These are phyloP conservation scores for Aspergillus sp. DNA, from an alignment of 2,329 filamentous ascomycete species.

Conservation along the genomic window DNA sequence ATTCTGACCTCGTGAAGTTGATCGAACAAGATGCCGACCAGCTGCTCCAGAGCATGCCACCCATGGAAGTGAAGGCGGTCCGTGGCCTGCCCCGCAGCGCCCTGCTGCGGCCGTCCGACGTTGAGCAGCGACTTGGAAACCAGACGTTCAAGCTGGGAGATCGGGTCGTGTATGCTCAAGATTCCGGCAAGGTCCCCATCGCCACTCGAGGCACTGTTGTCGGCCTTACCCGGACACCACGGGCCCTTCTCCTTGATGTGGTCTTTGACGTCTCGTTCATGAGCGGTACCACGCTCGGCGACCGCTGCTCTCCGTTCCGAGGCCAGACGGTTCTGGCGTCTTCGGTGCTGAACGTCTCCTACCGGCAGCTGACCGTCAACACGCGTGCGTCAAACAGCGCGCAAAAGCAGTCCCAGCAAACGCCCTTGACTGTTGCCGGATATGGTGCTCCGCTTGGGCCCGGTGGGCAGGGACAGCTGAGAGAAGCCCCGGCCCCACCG, in stretches of 20 bases:
- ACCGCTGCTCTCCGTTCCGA: conserved; percentile 88
- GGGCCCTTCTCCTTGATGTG: conserved; percentile 80
- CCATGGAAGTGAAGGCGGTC: conserved; percentile 67
- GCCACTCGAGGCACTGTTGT: conserved; percentile 91
- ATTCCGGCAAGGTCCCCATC: conserved; percentile 92
- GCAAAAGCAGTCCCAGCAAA: conserved; percentile 59
- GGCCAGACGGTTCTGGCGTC: conserved; percentile 87
- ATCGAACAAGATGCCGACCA: conserved; percentile 77
- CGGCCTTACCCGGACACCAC: conserved; percentile 84
- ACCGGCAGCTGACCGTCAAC: conserved; percentile 73
- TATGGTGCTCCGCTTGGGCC: conserved; percentile 61
- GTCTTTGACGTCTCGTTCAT: conserved; percentile 96
- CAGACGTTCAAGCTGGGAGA: conserved; percentile 85
- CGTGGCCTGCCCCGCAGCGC: conserved; percentile 82
- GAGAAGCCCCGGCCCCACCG: conserved; percentile 57
- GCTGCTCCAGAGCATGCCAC: conserved; percentile 54
- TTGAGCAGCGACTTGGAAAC: conserved; percentile 85
- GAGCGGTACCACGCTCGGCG: conserved; percentile 90
- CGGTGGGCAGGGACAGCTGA: conserved; percentile 63
- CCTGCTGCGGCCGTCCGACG: conserved; percentile 88
- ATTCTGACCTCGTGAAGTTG: conserved; percentile 80
- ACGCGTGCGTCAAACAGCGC: conserved; percentile 45
- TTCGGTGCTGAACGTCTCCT: conserved; percentile 84
- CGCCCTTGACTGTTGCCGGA: conserved; percentile 55
- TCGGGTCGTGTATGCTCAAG: conserved; percentile 87